Conservation (phyloP, 331 rosid species). For the Prunus yedoensis region DNA sequence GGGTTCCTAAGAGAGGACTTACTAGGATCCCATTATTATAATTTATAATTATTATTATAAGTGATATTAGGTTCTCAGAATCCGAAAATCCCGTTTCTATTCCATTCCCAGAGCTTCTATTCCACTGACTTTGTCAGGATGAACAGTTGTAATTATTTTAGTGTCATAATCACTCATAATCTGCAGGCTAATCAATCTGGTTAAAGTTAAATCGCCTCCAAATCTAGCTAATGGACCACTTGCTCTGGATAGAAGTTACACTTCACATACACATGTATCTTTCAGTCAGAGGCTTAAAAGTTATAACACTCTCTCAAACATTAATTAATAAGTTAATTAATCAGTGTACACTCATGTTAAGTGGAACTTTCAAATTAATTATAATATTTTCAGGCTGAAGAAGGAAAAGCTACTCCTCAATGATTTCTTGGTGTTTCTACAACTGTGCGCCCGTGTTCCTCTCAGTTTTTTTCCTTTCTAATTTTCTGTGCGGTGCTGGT, state of each 20-base stretch:
- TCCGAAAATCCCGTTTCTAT: constrained; percentile 95
- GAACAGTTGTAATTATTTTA: constrained; percentile 29
- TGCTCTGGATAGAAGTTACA: constrained; percentile 21
- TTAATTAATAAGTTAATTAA: background rate
- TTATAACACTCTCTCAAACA: too few relatives aligned
- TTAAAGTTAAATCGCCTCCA: constrained; percentile 15
- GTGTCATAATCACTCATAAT: background rate
- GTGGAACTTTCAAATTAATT: background rate
- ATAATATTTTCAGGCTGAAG: background rate
- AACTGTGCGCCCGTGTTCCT: background rate
- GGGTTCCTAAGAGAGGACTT: constrained; percentile 38
- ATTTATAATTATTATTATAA: background rate
- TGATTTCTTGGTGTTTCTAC: background rate
- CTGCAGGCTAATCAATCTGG: constrained; percentile 3
- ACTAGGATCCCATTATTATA: constrained; percentile 13
- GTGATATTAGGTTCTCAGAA: constrained; percentile 54
- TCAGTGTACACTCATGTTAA: background rate
- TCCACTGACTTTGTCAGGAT: constrained; percentile 86
- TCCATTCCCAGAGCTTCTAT: constrained; percentile 99
- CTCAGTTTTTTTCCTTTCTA: background rate
- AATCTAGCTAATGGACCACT: constrained; percentile 54
- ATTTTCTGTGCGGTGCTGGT: background rate
- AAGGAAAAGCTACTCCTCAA: background rate
- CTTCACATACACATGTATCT: constrained; percentile 2
- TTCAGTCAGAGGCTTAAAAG: background rate